Evolutionary conservation across 2,329 filamentous ascomycete genomes (phyloP), one percentile per base, ranked within the genome.

Genomic region (Mycosphaerella arachidis): DNA sequence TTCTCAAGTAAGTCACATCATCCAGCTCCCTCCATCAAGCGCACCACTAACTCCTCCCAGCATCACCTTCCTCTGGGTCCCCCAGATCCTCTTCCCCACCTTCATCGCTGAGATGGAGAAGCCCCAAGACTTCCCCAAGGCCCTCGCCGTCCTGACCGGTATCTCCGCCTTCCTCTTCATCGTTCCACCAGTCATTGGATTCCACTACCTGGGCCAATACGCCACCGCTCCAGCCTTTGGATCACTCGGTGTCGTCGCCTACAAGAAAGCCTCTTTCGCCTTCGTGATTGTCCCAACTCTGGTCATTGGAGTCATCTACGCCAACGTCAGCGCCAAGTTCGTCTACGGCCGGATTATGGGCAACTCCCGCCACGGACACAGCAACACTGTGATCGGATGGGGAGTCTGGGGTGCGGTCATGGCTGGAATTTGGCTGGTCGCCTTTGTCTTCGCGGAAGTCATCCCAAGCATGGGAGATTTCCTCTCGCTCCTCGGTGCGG

Each of bases 81-180:
- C 79, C 1, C 79, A 82, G 60, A 81, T 81, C 58, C 74, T 81
- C 29, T 81, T 82, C 68, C 79, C 79, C 1, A 78, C 77, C 13
- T 82, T 82, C 69, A 81, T 82, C 69, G 66, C 78, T 33, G 79
- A 82, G 62, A 81, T 81, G 78, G 75, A 81, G 60, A 69, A 68
- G 12, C 79, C 79, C 1, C 75, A 81, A 52, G 79, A 82, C 67
- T 81, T 81, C 68, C 78, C 79, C 48, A 82, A 82, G 60, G 71
- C 79, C 2, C 73, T 82, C 37, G 77, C 78, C 1, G 78, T 81
- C 37, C 70, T 81, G 4, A 67, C 76, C 2, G 74, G 20, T 2
- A 76, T 81, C 48, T 81, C 78, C 3, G 68, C 67, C 53, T 75
- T 81, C 69, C 71, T 82, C 1, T 81, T 82, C 73, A 78, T 81